These are phyloP conservation scores for Cladosporium velox DNA, from an alignment of 2,329 filamentous ascomycete species.

Conservation along the genomic window DNA sequence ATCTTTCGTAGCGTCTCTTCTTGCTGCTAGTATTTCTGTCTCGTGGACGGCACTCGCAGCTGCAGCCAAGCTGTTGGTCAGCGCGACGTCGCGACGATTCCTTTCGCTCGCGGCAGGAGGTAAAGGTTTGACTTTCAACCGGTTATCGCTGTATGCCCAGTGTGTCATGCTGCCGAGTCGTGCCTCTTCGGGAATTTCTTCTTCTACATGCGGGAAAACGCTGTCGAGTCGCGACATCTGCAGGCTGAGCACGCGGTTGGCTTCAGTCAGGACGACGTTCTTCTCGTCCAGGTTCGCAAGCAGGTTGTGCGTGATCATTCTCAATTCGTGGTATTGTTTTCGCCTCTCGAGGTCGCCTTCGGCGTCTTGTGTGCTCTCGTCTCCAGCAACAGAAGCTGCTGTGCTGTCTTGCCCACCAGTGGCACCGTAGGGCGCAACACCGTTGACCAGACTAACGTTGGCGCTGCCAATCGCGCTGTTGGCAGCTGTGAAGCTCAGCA, in stretches of 20 bases:
- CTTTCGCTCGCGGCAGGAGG: slow-evolving; percentile 63
- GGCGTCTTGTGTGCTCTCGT: slow-evolving; percentile 34
- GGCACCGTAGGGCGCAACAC: slow-evolving; percentile 28
- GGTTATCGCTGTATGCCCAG: slow-evolving; percentile 91
- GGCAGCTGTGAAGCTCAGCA: slow-evolving; percentile 41
- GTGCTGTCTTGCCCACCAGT: slow-evolving; percentile 27
- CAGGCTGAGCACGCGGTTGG: slow-evolving; percentile 83
- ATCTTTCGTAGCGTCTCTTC: slow-evolving; percentile 83
- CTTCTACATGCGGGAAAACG: slow-evolving; percentile 81
- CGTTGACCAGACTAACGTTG: slow-evolving; percentile 43
- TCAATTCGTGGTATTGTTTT: slow-evolving; percentile 68
- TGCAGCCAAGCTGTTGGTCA: slow-evolving; percentile 67
- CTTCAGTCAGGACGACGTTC: slow-evolving; percentile 91
- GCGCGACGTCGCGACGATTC: slow-evolving; percentile 75
- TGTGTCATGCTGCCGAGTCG: slow-evolving; percentile 88
- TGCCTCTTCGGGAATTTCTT: slow-evolving; percentile 91
- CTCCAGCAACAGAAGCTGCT: slow-evolving; percentile 30
- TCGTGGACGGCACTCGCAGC: slow-evolving; percentile 76
- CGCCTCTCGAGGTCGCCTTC: slow-evolving; percentile 53
- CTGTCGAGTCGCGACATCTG: slow-evolving; percentile 83
- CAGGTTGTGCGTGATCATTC: slow-evolving; percentile 78
- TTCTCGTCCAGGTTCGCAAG: slow-evolving; percentile 94
- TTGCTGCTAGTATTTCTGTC: slow-evolving; percentile 75
- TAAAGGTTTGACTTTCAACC: slow-evolving; percentile 52
- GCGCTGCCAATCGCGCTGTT: slow-evolving; percentile 43